A percentile compares a stretch with the other conserved stretches of the same genome.
Conservation (phyloP, 495 filamentous ascomycete genomes). For the Aspergillus haitiensis region DNA sequence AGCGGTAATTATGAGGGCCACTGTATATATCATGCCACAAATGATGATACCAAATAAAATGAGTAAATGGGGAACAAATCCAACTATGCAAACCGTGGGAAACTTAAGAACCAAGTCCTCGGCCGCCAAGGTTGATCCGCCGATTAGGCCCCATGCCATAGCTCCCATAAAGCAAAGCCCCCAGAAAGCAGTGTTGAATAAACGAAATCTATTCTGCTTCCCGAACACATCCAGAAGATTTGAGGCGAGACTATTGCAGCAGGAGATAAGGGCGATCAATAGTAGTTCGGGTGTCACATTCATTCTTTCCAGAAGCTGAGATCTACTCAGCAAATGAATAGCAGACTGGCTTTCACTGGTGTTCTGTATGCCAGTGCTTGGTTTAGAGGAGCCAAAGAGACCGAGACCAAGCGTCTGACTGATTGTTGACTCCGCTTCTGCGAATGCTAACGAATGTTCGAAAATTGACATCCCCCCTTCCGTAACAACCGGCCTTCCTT, state of each 20-base stretch:
- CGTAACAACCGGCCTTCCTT: constrained; percentile 72
- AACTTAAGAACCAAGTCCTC: constrained; percentile 65
- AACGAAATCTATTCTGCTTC: constrained; percentile 71
- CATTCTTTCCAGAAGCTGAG: constrained; percentile 52
- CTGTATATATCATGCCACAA: constrained; percentile 70
- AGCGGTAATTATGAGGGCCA: constrained; percentile 75
- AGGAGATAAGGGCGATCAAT: constrained; percentile 81
- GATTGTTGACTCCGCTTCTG: constrained; percentile 87
- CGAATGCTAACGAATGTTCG: constrained; percentile 94
- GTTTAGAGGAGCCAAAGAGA: constrained; percentile 55
- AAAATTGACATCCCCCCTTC: constrained; percentile 97
- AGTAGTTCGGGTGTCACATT: constrained; percentile 91
- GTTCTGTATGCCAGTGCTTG: constrained; percentile 30
- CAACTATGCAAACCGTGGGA: constrained; percentile 91
- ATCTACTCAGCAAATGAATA: constrained; percentile 42
- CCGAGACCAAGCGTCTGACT: constrained; percentile 71
- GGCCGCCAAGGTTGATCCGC: constrained; percentile 50
- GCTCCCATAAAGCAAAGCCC: constrained; percentile 82
- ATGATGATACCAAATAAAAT: constrained; percentile 74
- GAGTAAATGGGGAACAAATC: constrained; percentile 89
- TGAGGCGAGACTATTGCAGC: constrained; percentile 83
- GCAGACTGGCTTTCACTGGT: constrained; percentile 29
- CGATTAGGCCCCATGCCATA: constrained; percentile 68
- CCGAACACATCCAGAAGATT: constrained; percentile 78
- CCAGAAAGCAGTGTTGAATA: constrained; percentile 86